phyloP scores from a whole-genome alignment of 108 stramenopile species.

The Nitzschia palea region DNA sequence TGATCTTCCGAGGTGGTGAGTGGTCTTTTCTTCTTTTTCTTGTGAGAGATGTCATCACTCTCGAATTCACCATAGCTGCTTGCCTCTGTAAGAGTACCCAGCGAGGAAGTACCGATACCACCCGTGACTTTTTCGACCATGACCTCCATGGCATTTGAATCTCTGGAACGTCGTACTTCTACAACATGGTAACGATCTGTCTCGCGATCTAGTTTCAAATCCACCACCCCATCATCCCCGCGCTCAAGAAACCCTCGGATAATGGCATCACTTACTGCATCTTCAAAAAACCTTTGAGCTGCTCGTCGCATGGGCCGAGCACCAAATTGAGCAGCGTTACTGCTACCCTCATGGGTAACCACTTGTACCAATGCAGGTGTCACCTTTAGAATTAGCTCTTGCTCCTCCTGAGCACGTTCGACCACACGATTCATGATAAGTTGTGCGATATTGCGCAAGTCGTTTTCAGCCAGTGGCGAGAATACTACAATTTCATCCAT shows the following conservation, averaged over 20 bases:
- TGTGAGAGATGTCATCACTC: neutral
- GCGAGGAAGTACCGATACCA: conserved; percentile 21
- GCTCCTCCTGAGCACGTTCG: conserved; percentile 62
- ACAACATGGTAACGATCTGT: conserved; percentile 17
- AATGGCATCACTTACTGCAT: conserved; percentile 86
- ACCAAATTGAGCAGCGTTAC: conserved; percentile 81
- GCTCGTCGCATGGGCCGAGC: conserved; percentile 87
- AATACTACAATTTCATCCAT: conserved; percentile 99
- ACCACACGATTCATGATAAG: conserved; percentile 61
- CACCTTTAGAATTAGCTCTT: conserved; percentile 51
- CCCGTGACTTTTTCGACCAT: conserved; percentile 29
- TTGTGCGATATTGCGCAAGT: conserved; percentile 76
- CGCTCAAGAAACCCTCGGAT: conserved; percentile 72
- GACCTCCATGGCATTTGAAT: conserved; percentile 18
- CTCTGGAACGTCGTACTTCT: conserved; percentile 17
- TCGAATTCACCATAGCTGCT: neutral
- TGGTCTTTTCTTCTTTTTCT: conserved; percentile 23
- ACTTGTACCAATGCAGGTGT: conserved; percentile 47
- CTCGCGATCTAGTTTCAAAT: conserved; percentile 7
- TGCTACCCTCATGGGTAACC: conserved; percentile 69
- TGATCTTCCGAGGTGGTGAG: neutral
- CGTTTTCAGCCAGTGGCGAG: conserved; percentile 64
- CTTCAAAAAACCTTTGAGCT: conserved; percentile 83
- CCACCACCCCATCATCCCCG: conserved; percentile 61
- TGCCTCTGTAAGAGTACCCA: neutral